Base-by-base conservation (phyloP, 805 yeast genomes). In the Teunomyces kruisii region DNA sequence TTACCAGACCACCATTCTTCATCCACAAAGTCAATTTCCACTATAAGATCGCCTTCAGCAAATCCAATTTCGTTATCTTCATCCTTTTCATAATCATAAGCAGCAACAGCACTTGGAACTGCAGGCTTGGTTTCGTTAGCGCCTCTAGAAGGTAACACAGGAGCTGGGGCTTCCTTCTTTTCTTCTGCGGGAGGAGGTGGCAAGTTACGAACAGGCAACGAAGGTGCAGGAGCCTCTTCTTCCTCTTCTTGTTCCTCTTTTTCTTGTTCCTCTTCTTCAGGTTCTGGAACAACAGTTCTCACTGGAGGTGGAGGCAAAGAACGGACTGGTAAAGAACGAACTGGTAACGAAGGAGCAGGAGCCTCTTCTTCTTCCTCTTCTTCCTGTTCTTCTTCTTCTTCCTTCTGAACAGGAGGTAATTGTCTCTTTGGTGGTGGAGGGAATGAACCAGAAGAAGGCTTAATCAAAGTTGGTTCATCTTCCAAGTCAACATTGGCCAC, bases 31-130 rank as follows among this genome's bases (percentile, higher is more conserved):
- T 84, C 86, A 50, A 88, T 82, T 22, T 80, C 80, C n/a, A 75
- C 67, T 49, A 87, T 79, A 29, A 61, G 52, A 51, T 87, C 94
- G 43, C 87, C 90, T 54, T 83, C 91, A 14, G 52, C 68, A 39
- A 87, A 78, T 0, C 74, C 74, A 42, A 87, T 79, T 61, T 87
- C 95, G 55, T 86, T 84, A 44, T 84, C 91, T 56, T 86, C 95
- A 49, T 80, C 88, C 56, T 81, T 80, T 52, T 73, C 83, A 52
- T 84, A 86, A 48, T 86, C 94, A 62, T 89, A 94, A 58, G 83
- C 85, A 4, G 94, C 98, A 48, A 80, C 62, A 1, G 97, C 99
- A 28, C 74, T 64, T 50, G 15, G 52, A 9, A 45, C 48, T 13
- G 45, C 40, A 8, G 38, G 13, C 24, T 41, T 32, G 38, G 39